Evolutionary conservation across 2,329 filamentous ascomycete genomes (phyloP).

Genomic region (Arthrocladium fulminans): DNA sequence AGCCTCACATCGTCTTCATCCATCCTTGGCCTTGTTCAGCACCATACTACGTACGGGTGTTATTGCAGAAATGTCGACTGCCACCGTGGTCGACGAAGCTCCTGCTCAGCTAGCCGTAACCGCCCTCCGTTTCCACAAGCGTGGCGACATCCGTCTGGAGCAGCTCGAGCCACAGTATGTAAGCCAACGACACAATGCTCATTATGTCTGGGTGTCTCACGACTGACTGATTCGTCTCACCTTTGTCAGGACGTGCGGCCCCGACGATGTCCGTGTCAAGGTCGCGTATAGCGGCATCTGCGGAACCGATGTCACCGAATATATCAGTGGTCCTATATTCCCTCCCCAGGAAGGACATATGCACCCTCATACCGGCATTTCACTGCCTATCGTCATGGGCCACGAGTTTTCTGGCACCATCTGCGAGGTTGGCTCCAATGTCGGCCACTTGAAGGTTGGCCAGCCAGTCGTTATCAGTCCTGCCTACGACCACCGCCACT

Average conservation of each 20-base stretch:
- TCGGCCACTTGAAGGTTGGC: slow-evolving; percentile 23
- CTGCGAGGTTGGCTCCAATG: slow-evolving; percentile 22
- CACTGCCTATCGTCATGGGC: slow-evolving; percentile 42
- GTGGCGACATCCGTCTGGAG: too few relatives aligned
- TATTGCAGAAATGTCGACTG: too few relatives aligned
- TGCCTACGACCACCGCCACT: background rate
- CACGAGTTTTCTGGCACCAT: slow-evolving; percentile 45
- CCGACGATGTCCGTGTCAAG: slow-evolving; percentile 13
- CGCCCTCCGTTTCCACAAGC: too few relatives aligned
- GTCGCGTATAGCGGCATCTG: slow-evolving; percentile 22
- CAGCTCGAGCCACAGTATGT: too few relatives aligned
- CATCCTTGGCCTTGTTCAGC: too few relatives aligned
- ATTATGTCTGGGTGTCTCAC: too few relatives aligned
- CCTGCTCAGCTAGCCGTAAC: too few relatives aligned
- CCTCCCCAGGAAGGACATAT: slow-evolving; percentile 38
- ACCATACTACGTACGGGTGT: too few relatives aligned
- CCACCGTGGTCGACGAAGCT: too few relatives aligned
- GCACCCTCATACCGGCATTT: slow-evolving; percentile 44
- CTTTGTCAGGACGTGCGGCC: background rate
- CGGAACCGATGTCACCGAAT: slow-evolving; percentile 30
- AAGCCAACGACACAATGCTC: too few relatives aligned
- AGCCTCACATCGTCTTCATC: too few relatives aligned
- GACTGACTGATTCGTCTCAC: too few relatives aligned
- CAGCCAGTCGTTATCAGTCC: slow-evolving; percentile 27
- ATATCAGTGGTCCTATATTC: slow-evolving; percentile 35